phyloP scores from a whole-genome alignment of 2,329 filamentous ascomycete genomes.

The Macrophomina pseudophaseolina region DNA sequence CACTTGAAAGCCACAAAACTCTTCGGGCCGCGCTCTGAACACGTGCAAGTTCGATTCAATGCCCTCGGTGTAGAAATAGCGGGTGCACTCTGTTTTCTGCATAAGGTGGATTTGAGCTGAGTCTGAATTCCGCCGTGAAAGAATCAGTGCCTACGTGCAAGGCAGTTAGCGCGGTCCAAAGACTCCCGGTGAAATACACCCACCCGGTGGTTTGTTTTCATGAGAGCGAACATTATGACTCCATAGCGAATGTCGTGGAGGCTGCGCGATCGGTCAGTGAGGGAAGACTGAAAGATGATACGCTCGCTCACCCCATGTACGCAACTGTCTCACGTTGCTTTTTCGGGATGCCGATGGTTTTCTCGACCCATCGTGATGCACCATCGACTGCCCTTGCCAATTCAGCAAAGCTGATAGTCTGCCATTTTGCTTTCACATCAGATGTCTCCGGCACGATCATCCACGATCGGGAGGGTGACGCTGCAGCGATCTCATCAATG shows the following conservation, averaged over 20 bases:
- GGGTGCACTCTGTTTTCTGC: background rate
- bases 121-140: conserved; percentile 19
- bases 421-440: conserved; percentile 12
- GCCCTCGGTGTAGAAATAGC: conserved; percentile 15
- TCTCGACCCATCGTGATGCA: conserved; percentile 17
- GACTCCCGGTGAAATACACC: background rate
- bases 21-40: background rate
- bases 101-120: conserved; percentile 14
- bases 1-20: background rate
- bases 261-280: background rate
- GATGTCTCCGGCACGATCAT: background rate
- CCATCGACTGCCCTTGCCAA: conserved; percentile 5
- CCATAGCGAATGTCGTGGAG: conserved; percentile 14
- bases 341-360: background rate
- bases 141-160: conserved; percentile 12
- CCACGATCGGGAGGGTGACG: background rate
- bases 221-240: conserved; percentile 7
- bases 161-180: background rate
- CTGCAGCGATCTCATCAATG: background rate
- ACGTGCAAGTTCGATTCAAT: conserved; percentile 1
- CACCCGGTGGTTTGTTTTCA: conserved; percentile 23
- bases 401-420: conserved; percentile 6
- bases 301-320: conserved; percentile 7
- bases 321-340: conserved; percentile 7
- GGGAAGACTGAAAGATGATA: background rate